phyloP scores from a whole-genome alignment of 306 rosid genomes.

The Prunus padus region DNA sequence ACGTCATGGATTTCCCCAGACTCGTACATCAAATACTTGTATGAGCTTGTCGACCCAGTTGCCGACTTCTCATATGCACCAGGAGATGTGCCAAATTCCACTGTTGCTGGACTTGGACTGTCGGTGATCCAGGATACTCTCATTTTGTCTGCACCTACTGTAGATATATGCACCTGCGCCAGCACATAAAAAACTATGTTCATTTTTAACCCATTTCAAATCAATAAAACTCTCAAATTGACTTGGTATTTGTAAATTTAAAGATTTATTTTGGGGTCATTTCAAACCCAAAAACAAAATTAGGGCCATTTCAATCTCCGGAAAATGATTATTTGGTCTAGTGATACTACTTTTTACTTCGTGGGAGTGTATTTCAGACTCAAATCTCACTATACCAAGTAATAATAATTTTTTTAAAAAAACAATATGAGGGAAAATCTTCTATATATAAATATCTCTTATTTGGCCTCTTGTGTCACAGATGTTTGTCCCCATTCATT shows the following conservation, averaged over 20 bases:
- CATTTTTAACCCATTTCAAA: too few relatives aligned
- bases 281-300: too few relatives aligned
- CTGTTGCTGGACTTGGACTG: conserved; percentile 34
- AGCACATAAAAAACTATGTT: neutral
- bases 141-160: conserved; percentile 66
- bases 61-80: conserved; percentile 30
- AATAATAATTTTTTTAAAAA: too few relatives aligned
- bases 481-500: neutral
- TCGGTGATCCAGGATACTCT: conserved; percentile 74
- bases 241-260: too few relatives aligned
- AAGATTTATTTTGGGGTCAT: too few relatives aligned
- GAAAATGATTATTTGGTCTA: too few relatives aligned
- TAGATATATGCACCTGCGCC: conserved; percentile 73
- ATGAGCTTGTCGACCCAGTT: conserved; percentile 49
- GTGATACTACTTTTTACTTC: too few relatives aligned
- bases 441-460: too few relatives aligned
- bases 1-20: conserved; percentile 70
- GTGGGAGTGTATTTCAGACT: too few relatives aligned
- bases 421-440: neutral
- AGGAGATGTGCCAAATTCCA: conserved; percentile 51
- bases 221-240: too few relatives aligned
- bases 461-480: conserved; percentile 9
- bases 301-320: too few relatives aligned
- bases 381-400: too few relatives aligned
- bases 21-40: conserved; percentile 22